Base-by-base conservation (phyloP, 228 moss, liverwort and hornwort genomes). In the Sphagnum magellanicum region DNA sequence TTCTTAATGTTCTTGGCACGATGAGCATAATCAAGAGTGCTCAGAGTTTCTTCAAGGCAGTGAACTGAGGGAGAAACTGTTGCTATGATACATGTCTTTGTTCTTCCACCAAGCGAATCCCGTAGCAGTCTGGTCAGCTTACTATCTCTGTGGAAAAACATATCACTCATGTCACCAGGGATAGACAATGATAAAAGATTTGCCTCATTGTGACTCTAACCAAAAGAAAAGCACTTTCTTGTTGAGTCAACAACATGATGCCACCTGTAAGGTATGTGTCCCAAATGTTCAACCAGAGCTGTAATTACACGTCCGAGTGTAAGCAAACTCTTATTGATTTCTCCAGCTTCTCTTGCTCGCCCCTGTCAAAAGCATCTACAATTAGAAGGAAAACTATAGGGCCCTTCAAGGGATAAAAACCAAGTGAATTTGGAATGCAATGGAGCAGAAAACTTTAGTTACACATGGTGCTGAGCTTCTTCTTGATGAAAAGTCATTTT, bases 1-100 rank as follows among this genome's bases (percentile, higher is more conserved):
- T 96, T 97, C 77, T 84, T 88, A 5, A 97, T 97, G 48, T 91
- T 97, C 79, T 97, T 97, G 59, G 96, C 96, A 13, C 96, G 96
- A 48, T 93, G 90, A 0, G 96, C 96, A 68, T 97, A 97, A 73
- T 97, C 96, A 71, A 97, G 76, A 15, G 96, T 97, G 81, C 96
- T 97, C 50, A 97, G 82, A 0, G 96, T 97, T 71, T 97, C 96
- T 11, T 97, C 96, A 49, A 97, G 74, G 74, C 91, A 93, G 74
- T 91, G 72, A 9, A 97, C 96, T 47, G 96, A 93, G 11, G 96
- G 96, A 16, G 96, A 97, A 0, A 97, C 91, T 16, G 96, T 97
- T n/a, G 96, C 96, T 48, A 97, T 97, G 58, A 97, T 97, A 71
- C 96, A 97, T 50, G 96, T 97, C 80, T 97, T 97, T 4, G 96